Evolutionary conservation across 2,329 filamentous ascomycete genomes (phyloP), one percentile per base, ranked within the genome.

Genomic region (Dothidotthia symphoricarpi): DNA sequence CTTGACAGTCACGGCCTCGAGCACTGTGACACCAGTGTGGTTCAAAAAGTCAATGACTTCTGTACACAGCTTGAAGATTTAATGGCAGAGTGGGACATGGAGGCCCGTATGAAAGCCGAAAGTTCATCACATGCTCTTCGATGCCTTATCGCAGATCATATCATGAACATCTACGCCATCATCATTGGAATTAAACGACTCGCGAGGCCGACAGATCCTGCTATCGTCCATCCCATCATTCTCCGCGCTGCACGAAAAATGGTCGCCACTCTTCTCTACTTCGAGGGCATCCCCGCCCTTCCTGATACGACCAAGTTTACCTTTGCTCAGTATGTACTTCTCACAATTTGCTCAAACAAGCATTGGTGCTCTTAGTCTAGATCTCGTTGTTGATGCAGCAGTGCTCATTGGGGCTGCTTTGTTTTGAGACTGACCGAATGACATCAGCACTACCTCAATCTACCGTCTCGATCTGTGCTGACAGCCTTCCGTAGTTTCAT

Each of bases 131-230:
- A 41, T 16, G 26, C 31, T 4, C 13, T 48, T 15, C 48, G 49
- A 19, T 54, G 39, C 12, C 38, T 61, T 5, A 35, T 51, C 16
- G 57, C 53, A 11, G 59, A 63, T 34, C 49, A 57, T 13, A 28
- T 53, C 14, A 50, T 60, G 50, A 56, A 47, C 28, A 43, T 55
- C 1, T 53, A 53, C 13, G 45, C 53, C 11, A 43, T 49, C 19
- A 60, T 61, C 2, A 53, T 62, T n/a, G 57, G 57, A 0, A 36
- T 61, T 6, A 47, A 54, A 35, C 45, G 55, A 11, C 22, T 57
- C 14, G 41, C 39, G 6, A 51, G 41, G 11, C 36, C 28, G 6
- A 15, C 32, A 4, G 30, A 42, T 26, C 34, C 10, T 16, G 34
- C 27, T 24, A 27, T 31, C 4, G 36, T 56, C 12, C 49, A 56